Conservation (phyloP, 1,284 basidiomycete species). For the Boletus semigastroideus region DNA sequence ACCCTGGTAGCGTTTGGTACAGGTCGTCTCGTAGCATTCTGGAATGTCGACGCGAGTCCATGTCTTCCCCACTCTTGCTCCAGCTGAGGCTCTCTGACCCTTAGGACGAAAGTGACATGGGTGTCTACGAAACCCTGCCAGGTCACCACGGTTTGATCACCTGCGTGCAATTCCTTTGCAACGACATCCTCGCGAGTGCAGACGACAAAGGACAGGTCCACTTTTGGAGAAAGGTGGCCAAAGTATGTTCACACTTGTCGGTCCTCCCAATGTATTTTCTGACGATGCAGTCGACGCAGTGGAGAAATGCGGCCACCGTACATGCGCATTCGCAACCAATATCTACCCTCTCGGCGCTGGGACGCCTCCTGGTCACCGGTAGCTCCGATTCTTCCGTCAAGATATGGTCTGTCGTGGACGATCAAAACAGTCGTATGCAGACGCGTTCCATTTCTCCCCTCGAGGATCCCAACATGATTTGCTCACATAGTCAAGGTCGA, state of each 20-base stretch:
- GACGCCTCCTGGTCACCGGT: slow-evolving; percentile 63
- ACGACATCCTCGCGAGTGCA: slow-evolving; percentile 59
- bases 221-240: slow-evolving; percentile 48
- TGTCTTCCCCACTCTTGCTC: neutral
- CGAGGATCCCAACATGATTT: slow-evolving; percentile 8
- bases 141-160: slow-evolving; percentile 79
- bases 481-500: slow-evolving; percentile 42
- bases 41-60: slow-evolving; percentile 60
- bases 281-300: slow-evolving; percentile 43
- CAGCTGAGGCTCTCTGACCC: slow-evolving; percentile 5
- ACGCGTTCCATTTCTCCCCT: neutral
- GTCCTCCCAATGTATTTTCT: slow-evolving; percentile 18
- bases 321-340: slow-evolving; percentile 69
- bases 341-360: slow-evolving; percentile 57
- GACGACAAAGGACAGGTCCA: slow-evolving; percentile 70
- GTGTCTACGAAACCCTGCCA: slow-evolving; percentile 67
- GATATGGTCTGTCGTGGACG: slow-evolving; percentile 55
- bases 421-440: slow-evolving; percentile 36
- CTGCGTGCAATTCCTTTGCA: slow-evolving; percentile 62
- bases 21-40: slow-evolving; percentile 74
- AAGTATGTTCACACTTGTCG: slow-evolving; percentile 32
- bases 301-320: slow-evolving; percentile 42
- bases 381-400: slow-evolving; percentile 78
- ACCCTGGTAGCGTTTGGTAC: slow-evolving; percentile 76
- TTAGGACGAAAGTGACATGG: slow-evolving; percentile 50